Evolutionary conservation across 371 early-diverging fungal species (phyloP), one percentile per base, ranked within the genome.

Genomic region (Gilbertella persicaria): DNA sequence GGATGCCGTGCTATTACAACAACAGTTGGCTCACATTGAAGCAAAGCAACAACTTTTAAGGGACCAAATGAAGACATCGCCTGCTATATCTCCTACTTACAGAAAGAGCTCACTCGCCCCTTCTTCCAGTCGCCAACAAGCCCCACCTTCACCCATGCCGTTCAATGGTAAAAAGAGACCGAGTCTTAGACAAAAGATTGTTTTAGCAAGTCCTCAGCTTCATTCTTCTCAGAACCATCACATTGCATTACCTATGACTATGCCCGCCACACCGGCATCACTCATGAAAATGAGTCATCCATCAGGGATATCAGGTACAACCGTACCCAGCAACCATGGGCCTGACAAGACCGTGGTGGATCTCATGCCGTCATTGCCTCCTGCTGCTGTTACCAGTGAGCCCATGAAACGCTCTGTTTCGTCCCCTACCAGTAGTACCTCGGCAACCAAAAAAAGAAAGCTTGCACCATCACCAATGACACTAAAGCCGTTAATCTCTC

Each of bases 201-300:
- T 43, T 30, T 24, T 58, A 5, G 24, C 52, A 19, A 41, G 50
- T 21, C 50, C 57, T 6, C 44, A 56, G 16, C 37, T 50, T 12
- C 33, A 53, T 24, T 35, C 53, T n/a, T 14, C 36, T 25, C 44
- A 45, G 36, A 24, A 52, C 23, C 30, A 33, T 33, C 4, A 8
- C 10, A 43, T 20, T 16, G 29, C 17, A 3, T 7, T 46, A 6
- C 45, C 47, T 19, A 54, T n/a, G n/a, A n/a, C 39, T 16, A 46
- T 63, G 37, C 84, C 79, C 14, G 75, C 73, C 6, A 85, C 81
- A 0, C 83, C 82, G 9, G 75, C 73, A 7, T 78, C 78, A 14
- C 53, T 83, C 19, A 81, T 81, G 80, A 71, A 76, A 21, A 28
- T 82, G 17, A 38, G 33, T 50, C 53, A 53, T 20, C 38, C 28